phyloP scores from a whole-genome alignment of 2,329 filamentous ascomycete genomes.

The Talaromyces marneffei region DNA sequence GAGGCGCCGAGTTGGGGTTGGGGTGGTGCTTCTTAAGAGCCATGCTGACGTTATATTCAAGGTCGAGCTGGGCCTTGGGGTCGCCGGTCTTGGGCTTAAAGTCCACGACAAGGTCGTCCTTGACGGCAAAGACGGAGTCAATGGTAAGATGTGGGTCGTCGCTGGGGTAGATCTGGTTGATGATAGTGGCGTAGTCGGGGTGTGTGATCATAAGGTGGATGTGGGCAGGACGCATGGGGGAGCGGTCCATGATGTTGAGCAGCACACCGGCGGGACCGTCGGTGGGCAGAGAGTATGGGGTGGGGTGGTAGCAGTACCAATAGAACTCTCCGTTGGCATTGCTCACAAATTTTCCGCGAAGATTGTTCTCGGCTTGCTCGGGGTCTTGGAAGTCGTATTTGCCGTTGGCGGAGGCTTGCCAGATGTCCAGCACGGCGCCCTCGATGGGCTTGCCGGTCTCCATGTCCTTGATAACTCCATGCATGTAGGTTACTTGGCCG shows the following conservation, averaged over 20 bases:
- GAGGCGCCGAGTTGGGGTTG: conserved; percentile 35
- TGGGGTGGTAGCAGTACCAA: conserved; percentile 71
- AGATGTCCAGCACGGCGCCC: conserved; percentile 68
- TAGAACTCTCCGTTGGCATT: conserved; percentile 64
- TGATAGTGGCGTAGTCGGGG: conserved; percentile 51
- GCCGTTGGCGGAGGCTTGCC: conserved; percentile 70
- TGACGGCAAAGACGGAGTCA: conserved; percentile 58
- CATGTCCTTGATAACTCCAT: conserved; percentile 61
- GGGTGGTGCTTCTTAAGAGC: conserved; percentile 28
- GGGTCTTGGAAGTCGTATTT: conserved; percentile 73
- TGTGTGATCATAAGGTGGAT: conserved; percentile 55
- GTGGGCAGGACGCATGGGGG: conserved; percentile 57
- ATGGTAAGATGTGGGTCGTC: conserved; percentile 54
- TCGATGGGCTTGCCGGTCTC: conserved; percentile 61
- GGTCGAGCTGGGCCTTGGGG: conserved; percentile 52
- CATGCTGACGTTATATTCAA: conserved; percentile 54
- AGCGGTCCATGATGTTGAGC: conserved; percentile 51
- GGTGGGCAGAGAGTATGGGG: conserved; percentile 64
- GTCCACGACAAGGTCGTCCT: conserved; percentile 55
- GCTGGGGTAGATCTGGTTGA: conserved; percentile 55
- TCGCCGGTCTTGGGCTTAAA: conserved; percentile 49
- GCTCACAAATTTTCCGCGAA: conserved; percentile 68
- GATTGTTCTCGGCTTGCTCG: conserved; percentile 65
- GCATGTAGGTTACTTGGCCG: conserved; percentile 60
- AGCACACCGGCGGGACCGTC: conserved; percentile 55